These are phyloP conservation scores for Allium cepa DNA, from an alignment of 106 monocot species.

Conservation along the genomic window DNA sequence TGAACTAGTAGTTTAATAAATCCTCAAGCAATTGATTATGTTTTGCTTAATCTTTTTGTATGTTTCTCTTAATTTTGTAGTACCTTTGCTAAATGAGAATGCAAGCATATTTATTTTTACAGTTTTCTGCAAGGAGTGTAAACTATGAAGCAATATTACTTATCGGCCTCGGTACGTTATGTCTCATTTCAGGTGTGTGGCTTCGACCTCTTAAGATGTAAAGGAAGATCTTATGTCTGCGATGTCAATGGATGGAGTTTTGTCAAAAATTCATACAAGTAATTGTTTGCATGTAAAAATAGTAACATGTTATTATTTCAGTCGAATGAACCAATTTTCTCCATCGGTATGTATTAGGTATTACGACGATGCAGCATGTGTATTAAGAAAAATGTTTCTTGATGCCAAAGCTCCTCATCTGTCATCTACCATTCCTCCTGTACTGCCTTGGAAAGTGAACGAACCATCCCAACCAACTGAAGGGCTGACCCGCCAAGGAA, in stretches of 20 bases:
- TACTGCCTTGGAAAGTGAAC: slow-evolving; percentile 90
- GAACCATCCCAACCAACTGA: slow-evolving; percentile 71
- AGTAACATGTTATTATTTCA: too few species aligned
- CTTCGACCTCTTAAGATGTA: slow-evolving; percentile 90
- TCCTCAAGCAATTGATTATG: too few species aligned
- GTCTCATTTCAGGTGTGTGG: slow-evolving; percentile 71
- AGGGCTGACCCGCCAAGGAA: slow-evolving; percentile 82
- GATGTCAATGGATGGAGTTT: slow-evolving; percentile 99
- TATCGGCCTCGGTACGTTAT: too few species aligned
- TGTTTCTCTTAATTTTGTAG: too few species aligned
- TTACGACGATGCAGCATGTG: slow-evolving; percentile 98
- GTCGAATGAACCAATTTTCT: too few species aligned
- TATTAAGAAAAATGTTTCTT: slow-evolving; percentile 92
- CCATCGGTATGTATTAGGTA: slow-evolving; percentile 34
- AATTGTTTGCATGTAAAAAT: slow-evolving; percentile 6
- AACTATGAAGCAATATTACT: too few species aligned
- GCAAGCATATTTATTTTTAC: too few species aligned
- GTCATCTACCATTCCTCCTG: slow-evolving; percentile 86
- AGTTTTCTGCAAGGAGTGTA: too few species aligned
- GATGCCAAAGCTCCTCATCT: slow-evolving; percentile 99
- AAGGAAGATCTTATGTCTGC: slow-evolving; percentile 98
- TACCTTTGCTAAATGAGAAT: too few species aligned
- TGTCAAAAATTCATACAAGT: slow-evolving; percentile 99
- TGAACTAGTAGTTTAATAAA: too few species aligned
- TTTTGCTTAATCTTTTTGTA: too few species aligned